A percentile compares a stretch with the other conserved stretches of the same genome.
Evolutionary conservation across 768 basidiomycete species (phyloP).

Genomic region (Hygrocybe coccinea): DNA sequence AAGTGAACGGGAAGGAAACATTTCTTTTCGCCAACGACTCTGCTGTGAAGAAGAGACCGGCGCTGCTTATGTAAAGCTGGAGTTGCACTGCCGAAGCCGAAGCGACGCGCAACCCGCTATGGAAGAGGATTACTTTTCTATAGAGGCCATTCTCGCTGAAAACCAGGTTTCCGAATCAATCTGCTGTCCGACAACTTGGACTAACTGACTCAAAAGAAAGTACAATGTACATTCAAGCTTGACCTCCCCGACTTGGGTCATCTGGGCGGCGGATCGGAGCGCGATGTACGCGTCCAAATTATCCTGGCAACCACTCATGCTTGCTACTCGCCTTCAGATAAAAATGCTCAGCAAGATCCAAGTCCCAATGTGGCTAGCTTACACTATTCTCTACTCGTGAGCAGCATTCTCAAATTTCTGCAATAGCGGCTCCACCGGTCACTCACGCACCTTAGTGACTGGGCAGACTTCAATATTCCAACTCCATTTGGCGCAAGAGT

Average conservation of each 20-base stretch:
- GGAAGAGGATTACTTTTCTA: conserved; percentile 90
- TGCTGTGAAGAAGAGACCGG: conserved; percentile 4
- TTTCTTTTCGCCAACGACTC: not conserved
- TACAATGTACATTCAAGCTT: conserved; percentile 89
- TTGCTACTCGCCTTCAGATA: conserved; percentile 49
- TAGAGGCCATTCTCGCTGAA: conserved; percentile 86
- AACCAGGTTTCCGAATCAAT: conserved; percentile 57
- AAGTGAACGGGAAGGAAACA: conserved; percentile 1
- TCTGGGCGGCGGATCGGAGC: conserved; percentile 79
- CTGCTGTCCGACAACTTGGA: not conserved
- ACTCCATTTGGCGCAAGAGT: conserved; percentile 71
- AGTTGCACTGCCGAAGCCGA: too few relatives aligned
- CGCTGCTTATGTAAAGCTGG: too few relatives aligned
- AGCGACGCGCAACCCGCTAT: conserved; percentile 34
- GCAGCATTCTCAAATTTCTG: conserved; percentile 12
- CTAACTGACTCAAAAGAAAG: conserved; percentile 51
- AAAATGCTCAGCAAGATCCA: conserved; percentile 69
- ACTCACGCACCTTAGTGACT: conserved; percentile 51
- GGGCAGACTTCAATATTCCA: conserved; percentile 85
- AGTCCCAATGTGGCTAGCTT: conserved; percentile 88
- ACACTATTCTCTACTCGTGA: conserved; percentile 78
- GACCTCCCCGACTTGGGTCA: conserved; percentile 85
- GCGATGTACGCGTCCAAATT: conserved; percentile 54
- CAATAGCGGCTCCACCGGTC: not conserved
- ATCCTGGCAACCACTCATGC: conserved; percentile 3